Evolutionary conservation across 169 alveolate genomes (phyloP).

Genomic region (Eimeria praecox): DNA sequence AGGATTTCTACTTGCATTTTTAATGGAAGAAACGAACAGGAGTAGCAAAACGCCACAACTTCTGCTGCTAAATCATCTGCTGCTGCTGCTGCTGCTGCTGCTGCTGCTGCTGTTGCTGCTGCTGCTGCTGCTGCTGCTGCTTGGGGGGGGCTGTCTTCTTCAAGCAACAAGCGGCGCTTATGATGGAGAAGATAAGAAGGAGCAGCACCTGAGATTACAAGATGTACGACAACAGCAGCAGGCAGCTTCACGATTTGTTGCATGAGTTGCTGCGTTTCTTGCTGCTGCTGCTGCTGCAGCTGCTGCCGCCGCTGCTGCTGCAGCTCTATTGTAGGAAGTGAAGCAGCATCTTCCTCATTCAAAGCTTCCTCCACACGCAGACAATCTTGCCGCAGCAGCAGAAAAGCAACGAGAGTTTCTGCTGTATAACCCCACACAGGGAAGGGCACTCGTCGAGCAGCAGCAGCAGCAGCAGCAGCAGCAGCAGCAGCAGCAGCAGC

Average conservation of each 20-base stretch:
- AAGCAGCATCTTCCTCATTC: conserved; percentile 20
- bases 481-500: not conserved
- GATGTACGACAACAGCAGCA: conserved; percentile 25
- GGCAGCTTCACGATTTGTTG: not conserved
- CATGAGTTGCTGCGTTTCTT: not conserved
- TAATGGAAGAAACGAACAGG: conserved; percentile 17
- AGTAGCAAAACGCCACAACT: conserved; percentile 27
- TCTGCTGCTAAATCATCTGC: conserved; percentile 1
- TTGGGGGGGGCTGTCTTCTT: not conserved
- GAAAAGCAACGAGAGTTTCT: conserved; percentile 2
- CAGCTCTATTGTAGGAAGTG: conserved; percentile 42
- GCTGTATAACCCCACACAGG: conserved; percentile 55
- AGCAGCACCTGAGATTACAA: conserved; percentile 33
- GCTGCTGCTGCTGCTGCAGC: conserved; percentile 15
- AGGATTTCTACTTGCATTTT: conserved; percentile 16
- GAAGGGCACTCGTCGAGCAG: conserved; percentile 33
- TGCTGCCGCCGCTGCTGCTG: conserved; percentile 13
- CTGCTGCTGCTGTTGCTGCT: not conserved
- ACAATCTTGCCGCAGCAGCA: conserved; percentile 45
- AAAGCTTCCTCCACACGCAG: not conserved
- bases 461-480: conserved; percentile 48
- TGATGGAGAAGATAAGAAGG: not conserved
- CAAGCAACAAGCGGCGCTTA: not conserved
- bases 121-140: not conserved
- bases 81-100: not conserved